These are phyloP conservation scores for Aplosporella prunicola DNA, from an alignment of 2,329 filamentous ascomycete species.

Conservation along the genomic window DNA sequence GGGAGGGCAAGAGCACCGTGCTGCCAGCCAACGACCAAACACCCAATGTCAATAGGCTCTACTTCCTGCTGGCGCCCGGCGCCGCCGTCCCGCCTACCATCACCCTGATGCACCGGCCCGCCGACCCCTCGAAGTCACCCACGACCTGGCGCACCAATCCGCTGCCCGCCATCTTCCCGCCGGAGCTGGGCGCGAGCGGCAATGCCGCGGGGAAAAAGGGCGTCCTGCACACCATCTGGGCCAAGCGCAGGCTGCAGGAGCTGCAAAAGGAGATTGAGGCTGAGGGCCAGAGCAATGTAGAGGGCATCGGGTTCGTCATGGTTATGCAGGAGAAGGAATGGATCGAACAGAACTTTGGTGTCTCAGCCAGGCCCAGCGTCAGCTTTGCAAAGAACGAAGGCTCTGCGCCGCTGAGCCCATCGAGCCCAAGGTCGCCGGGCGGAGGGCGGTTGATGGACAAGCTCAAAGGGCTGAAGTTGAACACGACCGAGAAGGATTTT, in stretches of 20 bases:
- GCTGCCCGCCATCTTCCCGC: slow-evolving; percentile 76
- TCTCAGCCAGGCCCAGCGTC: slow-evolving; percentile 37
- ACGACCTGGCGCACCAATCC: slow-evolving; percentile 60
- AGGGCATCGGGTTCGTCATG: slow-evolving; percentile 79
- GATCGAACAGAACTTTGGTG: slow-evolving; percentile 74
- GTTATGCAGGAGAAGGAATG: slow-evolving; percentile 73
- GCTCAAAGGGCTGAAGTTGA: slow-evolving; percentile 66
- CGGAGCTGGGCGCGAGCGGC: slow-evolving; percentile 59
- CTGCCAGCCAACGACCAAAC: slow-evolving; percentile 53
- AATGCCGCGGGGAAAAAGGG: slow-evolving; percentile 64
- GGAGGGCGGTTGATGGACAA: slow-evolving; percentile 69
- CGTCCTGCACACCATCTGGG: slow-evolving; percentile 84
- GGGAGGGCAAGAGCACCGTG: slow-evolving; percentile 70
- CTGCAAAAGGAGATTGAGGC: slow-evolving; percentile 66
- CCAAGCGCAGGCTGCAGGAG: slow-evolving; percentile 67
- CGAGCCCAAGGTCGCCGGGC: slow-evolving; percentile 51
- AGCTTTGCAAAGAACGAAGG: slow-evolving; percentile 23
- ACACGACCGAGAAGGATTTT: slow-evolving; percentile 60
- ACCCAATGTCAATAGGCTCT: slow-evolving; percentile 52
- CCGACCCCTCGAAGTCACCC: slow-evolving; percentile 32
- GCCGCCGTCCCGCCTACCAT: slow-evolving; percentile 63
- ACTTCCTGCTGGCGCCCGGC: slow-evolving; percentile 70
- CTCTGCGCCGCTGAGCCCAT: slow-evolving; percentile 46
- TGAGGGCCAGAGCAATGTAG: slow-evolving; percentile 64
- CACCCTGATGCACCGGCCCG: slow-evolving; percentile 48